Conservation (phyloP, 129 eudicot species). For the Oenanthe sinensis region DNA sequence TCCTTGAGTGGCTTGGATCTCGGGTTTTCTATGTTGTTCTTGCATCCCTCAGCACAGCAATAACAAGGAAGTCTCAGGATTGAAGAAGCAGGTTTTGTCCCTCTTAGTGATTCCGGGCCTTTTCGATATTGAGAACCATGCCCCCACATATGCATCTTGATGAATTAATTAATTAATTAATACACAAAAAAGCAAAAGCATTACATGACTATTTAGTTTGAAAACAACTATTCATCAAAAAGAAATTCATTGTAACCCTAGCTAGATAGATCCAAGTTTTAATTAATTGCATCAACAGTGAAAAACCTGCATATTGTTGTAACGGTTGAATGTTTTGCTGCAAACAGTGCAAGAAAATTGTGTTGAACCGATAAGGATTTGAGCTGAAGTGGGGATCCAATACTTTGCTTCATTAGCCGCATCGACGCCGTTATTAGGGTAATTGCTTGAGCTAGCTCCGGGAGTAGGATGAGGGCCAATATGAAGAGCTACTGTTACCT, state of each 20-base stretch:
- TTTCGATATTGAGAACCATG: conserved; percentile 85
- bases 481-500: conserved; percentile 65
- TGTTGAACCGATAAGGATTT: conserved; percentile 84
- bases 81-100: conserved; percentile 54
- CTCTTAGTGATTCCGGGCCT: conserved; percentile 81
- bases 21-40: conserved; percentile 81
- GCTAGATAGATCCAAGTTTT: background rate
- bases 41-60: conserved; percentile 90
- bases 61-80: conserved; percentile 72
- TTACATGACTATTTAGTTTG: background rate
- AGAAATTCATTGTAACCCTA: background rate
- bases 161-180: conserved; percentile 6
- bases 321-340: conserved; percentile 62
- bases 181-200: background rate
- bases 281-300: background rate
- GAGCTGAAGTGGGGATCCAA: conserved; percentile 87
- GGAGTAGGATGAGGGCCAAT: conserved; percentile 36
- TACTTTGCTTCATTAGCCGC: conserved; percentile 30
- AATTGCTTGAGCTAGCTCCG: conserved; percentile 17
- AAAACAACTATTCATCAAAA: background rate
- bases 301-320: conserved; percentile 82
- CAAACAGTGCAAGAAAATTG: conserved; percentile 87
- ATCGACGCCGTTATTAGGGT: conserved; percentile 14
- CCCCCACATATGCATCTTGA: conserved; percentile 98
- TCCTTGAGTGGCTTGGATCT: conserved; percentile 87